phyloP scores from a whole-genome alignment of 2,329 filamentous ascomycete species.

The Tolypocladium tundrense region DNA sequence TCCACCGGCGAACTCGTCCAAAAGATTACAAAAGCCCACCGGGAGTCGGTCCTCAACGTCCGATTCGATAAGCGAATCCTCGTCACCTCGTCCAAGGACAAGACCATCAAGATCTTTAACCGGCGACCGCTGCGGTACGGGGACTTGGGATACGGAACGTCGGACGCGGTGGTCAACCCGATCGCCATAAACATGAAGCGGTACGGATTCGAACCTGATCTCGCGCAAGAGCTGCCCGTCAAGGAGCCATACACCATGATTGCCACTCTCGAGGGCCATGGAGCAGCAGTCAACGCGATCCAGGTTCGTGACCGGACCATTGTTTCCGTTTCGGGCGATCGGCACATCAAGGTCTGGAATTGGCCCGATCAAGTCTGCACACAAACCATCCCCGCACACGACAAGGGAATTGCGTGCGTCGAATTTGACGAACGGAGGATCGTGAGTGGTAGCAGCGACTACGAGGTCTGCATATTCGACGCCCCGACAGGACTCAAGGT shows the following conservation, averaged over 20 bases:
- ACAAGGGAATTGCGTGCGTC: slow-evolving; percentile 93
- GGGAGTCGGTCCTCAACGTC: slow-evolving; percentile 87
- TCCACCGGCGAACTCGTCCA: slow-evolving; percentile 80
- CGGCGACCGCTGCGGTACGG: slow-evolving; percentile 55
- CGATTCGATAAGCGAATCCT: slow-evolving; percentile 85
- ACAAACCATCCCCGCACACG: slow-evolving; percentile 74
- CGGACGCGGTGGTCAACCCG: slow-evolving; percentile 33
- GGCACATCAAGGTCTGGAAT: slow-evolving; percentile 90
- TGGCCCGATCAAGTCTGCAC: slow-evolving; percentile 68
- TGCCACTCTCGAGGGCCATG: slow-evolving; percentile 71
- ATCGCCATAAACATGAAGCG: slow-evolving; percentile 40
- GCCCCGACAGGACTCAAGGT: slow-evolving; percentile 78
- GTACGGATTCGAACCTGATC: slow-evolving; percentile 43
- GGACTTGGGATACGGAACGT: slow-evolving; percentile 42
- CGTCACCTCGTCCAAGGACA: slow-evolving; percentile 96
- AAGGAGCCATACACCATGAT: slow-evolving; percentile 65
- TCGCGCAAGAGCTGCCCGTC: slow-evolving; percentile 34
- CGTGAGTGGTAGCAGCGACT: slow-evolving; percentile 91
- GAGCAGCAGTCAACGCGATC: slow-evolving; percentile 90
- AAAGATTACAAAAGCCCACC: slow-evolving; percentile 65
- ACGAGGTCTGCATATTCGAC: slow-evolving; percentile 93
- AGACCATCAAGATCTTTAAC: slow-evolving; percentile 94
- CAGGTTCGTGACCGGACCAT: slow-evolving; percentile 80
- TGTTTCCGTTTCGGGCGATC: slow-evolving; percentile 89
- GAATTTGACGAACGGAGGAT: slow-evolving; percentile 92